These are phyloP conservation scores for Lecanicillium sp. DNA, from an alignment of 2,329 filamentous ascomycete genomes.

Conservation along the genomic window DNA sequence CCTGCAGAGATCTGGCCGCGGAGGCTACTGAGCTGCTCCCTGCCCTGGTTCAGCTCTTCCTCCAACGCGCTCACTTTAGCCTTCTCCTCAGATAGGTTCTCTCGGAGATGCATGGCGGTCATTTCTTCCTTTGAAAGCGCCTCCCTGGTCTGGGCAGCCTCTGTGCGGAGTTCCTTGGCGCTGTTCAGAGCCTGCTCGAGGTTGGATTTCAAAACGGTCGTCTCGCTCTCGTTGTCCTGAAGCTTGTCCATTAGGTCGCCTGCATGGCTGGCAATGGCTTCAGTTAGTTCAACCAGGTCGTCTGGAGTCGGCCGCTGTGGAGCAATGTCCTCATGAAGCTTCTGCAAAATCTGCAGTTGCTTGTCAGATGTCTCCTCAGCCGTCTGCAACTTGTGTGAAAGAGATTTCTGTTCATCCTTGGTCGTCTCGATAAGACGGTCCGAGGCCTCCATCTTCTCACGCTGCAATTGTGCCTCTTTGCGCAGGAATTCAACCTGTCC, in stretches of 20 bases:
- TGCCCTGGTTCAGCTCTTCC: slow-evolving; percentile 52
- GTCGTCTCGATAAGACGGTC: slow-evolving; percentile 47
- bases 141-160: slow-evolving; percentile 47
- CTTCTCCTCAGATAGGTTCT: slow-evolving; percentile 44
- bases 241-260: slow-evolving; percentile 52
- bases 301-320: slow-evolving; percentile 43
- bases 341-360: slow-evolving; percentile 46
- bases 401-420: slow-evolving; percentile 43
- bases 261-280: slow-evolving; percentile 49
- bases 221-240: slow-evolving; percentile 50
- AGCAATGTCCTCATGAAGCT: slow-evolving; percentile 50
- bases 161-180: slow-evolving; percentile 45
- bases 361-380: slow-evolving; percentile 43
- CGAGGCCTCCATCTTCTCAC: slow-evolving; percentile 50
- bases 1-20: slow-evolving; percentile 70
- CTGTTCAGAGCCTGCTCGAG: slow-evolving; percentile 50
- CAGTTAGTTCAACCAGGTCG: slow-evolving; percentile 49
- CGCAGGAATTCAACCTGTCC: slow-evolving; percentile 55
- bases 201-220: slow-evolving; percentile 53
- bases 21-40: slow-evolving; percentile 59
- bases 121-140: slow-evolving; percentile 44
- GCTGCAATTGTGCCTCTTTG: slow-evolving; percentile 50
- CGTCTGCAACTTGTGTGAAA: slow-evolving; percentile 41
- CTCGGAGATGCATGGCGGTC: slow-evolving; percentile 41
- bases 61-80: slow-evolving; percentile 47